Conservation (phyloP, 2,329 filamentous ascomycete genomes). For the Pyrenophora graminea region DNA sequence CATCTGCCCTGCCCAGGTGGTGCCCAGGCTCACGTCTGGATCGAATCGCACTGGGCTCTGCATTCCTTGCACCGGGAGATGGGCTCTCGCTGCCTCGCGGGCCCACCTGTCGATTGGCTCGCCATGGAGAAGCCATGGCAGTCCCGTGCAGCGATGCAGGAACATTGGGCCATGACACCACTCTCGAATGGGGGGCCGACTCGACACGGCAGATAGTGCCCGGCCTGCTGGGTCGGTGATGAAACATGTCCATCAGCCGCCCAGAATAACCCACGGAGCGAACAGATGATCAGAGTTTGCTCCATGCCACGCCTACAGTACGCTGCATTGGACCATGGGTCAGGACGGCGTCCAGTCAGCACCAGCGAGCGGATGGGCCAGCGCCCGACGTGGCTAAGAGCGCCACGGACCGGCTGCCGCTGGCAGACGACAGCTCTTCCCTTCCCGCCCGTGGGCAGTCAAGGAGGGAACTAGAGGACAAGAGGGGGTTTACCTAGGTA, state of each 20-base stretch:
- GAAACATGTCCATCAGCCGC: constrained; percentile 47
- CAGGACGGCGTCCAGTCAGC: constrained; percentile 37
- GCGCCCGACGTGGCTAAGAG: constrained; percentile 29
- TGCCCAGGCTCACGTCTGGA: constrained; percentile 41
- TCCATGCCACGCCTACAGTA: constrained; percentile 21
- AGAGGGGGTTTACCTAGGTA: constrained; percentile 7
- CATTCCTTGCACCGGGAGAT: constrained; percentile 47
- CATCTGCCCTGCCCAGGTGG: constrained; percentile 33
- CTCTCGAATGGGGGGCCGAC: constrained; percentile 38
- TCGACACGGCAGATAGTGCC: constrained; percentile 45
- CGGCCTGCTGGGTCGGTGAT: constrained; percentile 38
- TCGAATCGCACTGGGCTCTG: constrained; percentile 42
- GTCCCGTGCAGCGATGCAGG: constrained; percentile 49
- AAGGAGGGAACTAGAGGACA: constrained; percentile 20
- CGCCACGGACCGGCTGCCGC: constrained; percentile 43
- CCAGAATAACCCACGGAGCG: constrained; percentile 45
- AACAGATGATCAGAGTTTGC: constrained; percentile 45
- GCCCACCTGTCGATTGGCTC: constrained; percentile 36
- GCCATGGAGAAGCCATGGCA: constrained; percentile 35
- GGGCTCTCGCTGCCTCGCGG: constrained; percentile 26
- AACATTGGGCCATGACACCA: constrained; percentile 48
- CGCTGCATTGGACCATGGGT: constrained; percentile 30
- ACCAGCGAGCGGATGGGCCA: constrained; percentile 23
- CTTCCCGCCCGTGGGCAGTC: constrained; percentile 23
- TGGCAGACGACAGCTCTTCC: constrained; percentile 32